Percentiles rank a stretch among this genome's conserved stretches.
Conservation (phyloP, 495 filamentous ascomycete genomes). For the Penicillium waksmanii region DNA sequence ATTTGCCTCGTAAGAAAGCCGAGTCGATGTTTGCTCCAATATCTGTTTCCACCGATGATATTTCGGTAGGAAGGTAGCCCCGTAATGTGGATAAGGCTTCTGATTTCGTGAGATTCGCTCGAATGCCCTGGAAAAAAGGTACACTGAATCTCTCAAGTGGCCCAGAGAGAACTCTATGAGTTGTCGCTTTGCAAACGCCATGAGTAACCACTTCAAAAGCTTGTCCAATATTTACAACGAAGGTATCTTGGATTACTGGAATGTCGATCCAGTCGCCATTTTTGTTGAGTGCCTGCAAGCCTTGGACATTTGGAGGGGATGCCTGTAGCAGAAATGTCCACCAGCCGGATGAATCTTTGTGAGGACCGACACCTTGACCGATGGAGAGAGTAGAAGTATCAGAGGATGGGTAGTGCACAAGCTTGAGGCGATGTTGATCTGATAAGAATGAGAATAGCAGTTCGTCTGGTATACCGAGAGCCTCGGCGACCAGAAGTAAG, state of each 20-base stretch:
- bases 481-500: conserved; percentile 54
- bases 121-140: conserved; percentile 52
- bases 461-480: conserved; percentile 43
- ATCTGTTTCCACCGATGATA: not conserved
- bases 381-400: conserved; percentile 3
- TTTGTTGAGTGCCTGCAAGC: conserved; percentile 88
- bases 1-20: conserved; percentile 45
- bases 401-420: conserved; percentile 52
- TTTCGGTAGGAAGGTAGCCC: conserved; percentile 28
- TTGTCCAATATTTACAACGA: conserved; percentile 92
- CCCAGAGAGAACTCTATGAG: conserved; percentile 67
- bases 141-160: conserved; percentile 44
- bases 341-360: conserved; percentile 86
- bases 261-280: conserved; percentile 75
- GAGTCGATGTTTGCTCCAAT: conserved; percentile 43
- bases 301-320: conserved; percentile 61
- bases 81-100: conserved; percentile 38
- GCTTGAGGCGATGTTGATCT: conserved; percentile 58
- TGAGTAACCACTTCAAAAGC: conserved; percentile 88
- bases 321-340: conserved; percentile 87
- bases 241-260: conserved; percentile 52
- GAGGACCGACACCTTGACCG: conserved; percentile 76
- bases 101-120: conserved; percentile 39
- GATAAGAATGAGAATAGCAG: conserved; percentile 54
- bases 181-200: conserved; percentile 84